Evolutionary conservation across 108 stramenopile genomes (phyloP), one percentile per base, ranked within the genome.

Genomic region (Nitzschia putrida): DNA sequence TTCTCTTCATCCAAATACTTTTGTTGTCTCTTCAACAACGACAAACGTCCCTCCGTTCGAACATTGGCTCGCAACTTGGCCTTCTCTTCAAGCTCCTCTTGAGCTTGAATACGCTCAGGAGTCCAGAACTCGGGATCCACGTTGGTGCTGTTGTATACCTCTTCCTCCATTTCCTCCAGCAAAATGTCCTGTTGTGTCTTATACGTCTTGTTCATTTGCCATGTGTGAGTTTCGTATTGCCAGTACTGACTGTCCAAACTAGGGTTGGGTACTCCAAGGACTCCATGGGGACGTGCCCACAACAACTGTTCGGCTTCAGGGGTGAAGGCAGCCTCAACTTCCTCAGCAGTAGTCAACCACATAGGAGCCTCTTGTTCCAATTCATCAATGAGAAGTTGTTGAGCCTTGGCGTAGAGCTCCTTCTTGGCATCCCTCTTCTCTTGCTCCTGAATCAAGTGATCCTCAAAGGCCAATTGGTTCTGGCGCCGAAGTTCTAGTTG

Each of bases 341-440:
- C 93, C 60, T 90, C 90, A 3, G 75, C 58, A 21, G 81, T 88
- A 8, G 93, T 89, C 55, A 94, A 50, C 93, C 93, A 94, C 43
- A 86, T 55, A 22, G 56, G 82, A 49, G 85, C 81, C 74, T 89
- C 93, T 12, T 74, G 71, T 74, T 94, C 93, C 59, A 94, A 66
- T 58, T 89, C 87, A 64, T 91, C 79, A 42, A 94, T 74, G n/a
- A 89, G 41, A 43, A 79, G 45, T 64, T 90, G 86, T 22, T 82
- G 80, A 0, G 90, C 88, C 60, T 73, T 77, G 24, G 29, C 13
- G 53, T 78, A 87, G 29, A 77, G 53, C 44, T 80, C 80, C 64
- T 77, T 69, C 58, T 80, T 78, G 49, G 59, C 72, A 14, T 83
- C 83, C 0, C 89, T 76, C 21, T 88, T 78, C 16, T 54, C 57